These are phyloP conservation scores for Porphyrellus cyaneotinctus DNA, from an alignment of 768 basidiomycete genomes.

Conservation along the genomic window DNA sequence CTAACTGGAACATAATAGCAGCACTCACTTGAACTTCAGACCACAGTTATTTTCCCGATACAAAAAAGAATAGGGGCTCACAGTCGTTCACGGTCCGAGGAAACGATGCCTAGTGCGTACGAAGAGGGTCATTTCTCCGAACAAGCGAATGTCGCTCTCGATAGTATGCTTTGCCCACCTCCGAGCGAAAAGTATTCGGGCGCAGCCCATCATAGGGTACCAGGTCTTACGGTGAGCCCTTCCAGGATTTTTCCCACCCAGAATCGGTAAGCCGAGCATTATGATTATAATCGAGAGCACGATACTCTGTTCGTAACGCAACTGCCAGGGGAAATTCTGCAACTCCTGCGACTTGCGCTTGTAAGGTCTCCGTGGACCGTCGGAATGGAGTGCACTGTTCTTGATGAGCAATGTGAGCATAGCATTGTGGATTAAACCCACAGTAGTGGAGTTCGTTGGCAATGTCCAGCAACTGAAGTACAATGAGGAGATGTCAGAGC, in stretches of 20 bases:
- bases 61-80: background rate
- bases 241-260: conserved; percentile 1
- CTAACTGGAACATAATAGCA: background rate
- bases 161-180: background rate
- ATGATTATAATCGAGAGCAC: conserved; percentile 3
- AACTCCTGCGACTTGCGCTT: background rate
- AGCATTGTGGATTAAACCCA: background rate
- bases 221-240: background rate
- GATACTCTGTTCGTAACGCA: background rate
- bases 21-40: background rate
- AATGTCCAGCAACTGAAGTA: background rate
- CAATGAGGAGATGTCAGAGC: background rate
- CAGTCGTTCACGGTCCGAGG: no score
- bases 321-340: no score
- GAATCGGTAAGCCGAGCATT: conserved; percentile 5
- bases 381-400: conserved; percentile 4
- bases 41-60: background rate
- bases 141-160: conserved; percentile 3
- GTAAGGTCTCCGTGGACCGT: conserved; percentile 2
- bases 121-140: background rate
- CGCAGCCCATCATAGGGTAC: conserved; percentile 7
- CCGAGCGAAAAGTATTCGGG: conserved; percentile 1
- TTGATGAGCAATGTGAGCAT: background rate
- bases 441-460: conserved; percentile 4
- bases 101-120: background rate